A percentile compares a stretch with the other conserved stretches of the same genome.
phyloP scores from a whole-genome alignment of 257 asterid species.

The Jaltomata sinuosa region DNA sequence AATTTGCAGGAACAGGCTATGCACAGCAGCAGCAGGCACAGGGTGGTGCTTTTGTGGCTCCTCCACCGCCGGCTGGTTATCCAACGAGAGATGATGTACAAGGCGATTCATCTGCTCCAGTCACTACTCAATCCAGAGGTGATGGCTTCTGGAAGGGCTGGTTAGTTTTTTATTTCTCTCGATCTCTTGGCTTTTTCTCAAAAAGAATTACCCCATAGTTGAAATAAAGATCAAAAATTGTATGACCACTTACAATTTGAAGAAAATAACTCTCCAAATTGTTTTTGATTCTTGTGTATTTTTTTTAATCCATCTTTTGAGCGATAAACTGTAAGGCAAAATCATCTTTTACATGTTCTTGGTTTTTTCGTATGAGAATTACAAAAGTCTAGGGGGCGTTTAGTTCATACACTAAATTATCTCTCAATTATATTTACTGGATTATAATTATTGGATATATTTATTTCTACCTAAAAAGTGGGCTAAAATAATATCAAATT shows the following conservation, averaged over 20 bases:
- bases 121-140: constrained; percentile 22
- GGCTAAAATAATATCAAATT: too few relatives aligned
- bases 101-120: background rate
- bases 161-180: background rate
- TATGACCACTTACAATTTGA: too few relatives aligned
- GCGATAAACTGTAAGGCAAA: background rate
- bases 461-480: too few relatives aligned
- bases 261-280: too few relatives aligned
- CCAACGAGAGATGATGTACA: constrained; percentile 14
- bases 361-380: background rate
- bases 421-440: too few relatives aligned
- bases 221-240: too few relatives aligned
- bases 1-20: background rate
- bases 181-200: too few relatives aligned
- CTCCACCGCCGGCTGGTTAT: constrained; percentile 34
- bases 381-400: background rate
- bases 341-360: background rate
- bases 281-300: too few relatives aligned
- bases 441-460: too few relatives aligned
- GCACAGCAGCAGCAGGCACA: background rate
- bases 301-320: background rate
- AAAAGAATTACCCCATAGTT: too few relatives aligned
- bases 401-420: too few relatives aligned
- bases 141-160: constrained; percentile 42
- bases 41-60: background rate